Conservation (phyloP, 2,329 filamentous ascomycete genomes). For the Phyllosticta citriasiana region DNA sequence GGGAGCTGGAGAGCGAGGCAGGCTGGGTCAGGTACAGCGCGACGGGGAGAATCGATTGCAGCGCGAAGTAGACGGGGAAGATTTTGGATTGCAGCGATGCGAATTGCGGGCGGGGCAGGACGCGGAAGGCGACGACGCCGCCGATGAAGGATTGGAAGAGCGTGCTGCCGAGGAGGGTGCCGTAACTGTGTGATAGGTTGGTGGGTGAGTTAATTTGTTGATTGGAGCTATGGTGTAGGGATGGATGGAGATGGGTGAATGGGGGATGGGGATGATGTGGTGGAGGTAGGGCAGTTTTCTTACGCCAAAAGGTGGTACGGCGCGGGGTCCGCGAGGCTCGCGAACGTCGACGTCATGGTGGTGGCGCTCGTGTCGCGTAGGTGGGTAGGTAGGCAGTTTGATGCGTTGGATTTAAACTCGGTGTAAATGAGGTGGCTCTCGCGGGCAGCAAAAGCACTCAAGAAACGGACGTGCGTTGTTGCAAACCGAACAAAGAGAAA, state of each 20-base stretch:
- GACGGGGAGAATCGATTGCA: slow-evolving; percentile 68
- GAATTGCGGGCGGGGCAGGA: slow-evolving; percentile 72
- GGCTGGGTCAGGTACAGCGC: slow-evolving; percentile 73
- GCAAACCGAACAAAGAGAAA: too few species aligned
- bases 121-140: slow-evolving; percentile 65
- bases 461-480: too few species aligned
- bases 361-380: neutral
- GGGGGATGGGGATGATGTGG: slow-evolving; percentile 12
- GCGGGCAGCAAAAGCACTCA: too few species aligned
- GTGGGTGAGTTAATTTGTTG: slow-evolving; percentile 12
- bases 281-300: slow-evolving; percentile 9
- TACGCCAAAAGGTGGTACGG: slow-evolving; percentile 72
- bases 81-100: slow-evolving; percentile 66
- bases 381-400: too few species aligned
- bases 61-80: slow-evolving; percentile 80
- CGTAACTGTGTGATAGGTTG: slow-evolving; percentile 51
- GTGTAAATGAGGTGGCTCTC: too few species aligned
- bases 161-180: slow-evolving; percentile 74
- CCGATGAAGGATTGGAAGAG: slow-evolving; percentile 78
- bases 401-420: neutral
- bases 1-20: slow-evolving; percentile 26
- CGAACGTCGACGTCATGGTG: slow-evolving; percentile 28
- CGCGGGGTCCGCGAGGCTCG: slow-evolving; percentile 48
- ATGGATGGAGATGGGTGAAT: neutral
- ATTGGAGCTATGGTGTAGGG: neutral